phyloP scores from a whole-genome alignment of 805 yeast species.

The Ogataea nitratoaversa region DNA sequence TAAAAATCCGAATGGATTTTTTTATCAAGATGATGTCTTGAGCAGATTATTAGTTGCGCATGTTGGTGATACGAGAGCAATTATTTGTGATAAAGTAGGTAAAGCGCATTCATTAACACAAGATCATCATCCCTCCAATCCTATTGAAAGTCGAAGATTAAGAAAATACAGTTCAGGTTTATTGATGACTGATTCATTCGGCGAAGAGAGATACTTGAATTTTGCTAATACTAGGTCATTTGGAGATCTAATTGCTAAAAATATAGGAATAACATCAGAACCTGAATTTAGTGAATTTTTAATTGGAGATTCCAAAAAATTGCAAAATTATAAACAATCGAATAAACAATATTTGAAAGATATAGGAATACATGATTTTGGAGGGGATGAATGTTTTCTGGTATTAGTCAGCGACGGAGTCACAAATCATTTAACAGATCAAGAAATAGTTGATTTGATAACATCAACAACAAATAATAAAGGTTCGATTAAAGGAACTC shows the following conservation, averaged over 20 bases:
- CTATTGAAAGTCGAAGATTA: slow-evolving; percentile 70
- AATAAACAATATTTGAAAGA: slow-evolving; percentile 17
- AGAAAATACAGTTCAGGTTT: slow-evolving; percentile 58
- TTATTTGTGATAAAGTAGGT: slow-evolving; percentile 79
- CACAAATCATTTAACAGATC: slow-evolving; percentile 75
- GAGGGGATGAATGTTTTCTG: slow-evolving; percentile 87
- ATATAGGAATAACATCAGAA: slow-evolving; percentile 84
- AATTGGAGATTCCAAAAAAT: slow-evolving; percentile 53
- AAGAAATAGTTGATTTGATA: slow-evolving; percentile 84
- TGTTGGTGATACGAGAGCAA: slow-evolving; percentile 87
- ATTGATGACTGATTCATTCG: slow-evolving; percentile 84
- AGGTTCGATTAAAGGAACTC: slow-evolving; percentile 71
- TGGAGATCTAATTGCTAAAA: slow-evolving; percentile 81
- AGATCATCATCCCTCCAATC: slow-evolving; percentile 84
- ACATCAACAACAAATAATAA: slow-evolving; percentile 60
- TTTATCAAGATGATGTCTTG: slow-evolving; percentile 63
- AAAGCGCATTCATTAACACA: slow-evolving; percentile 73
- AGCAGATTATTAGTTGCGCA: slow-evolving; percentile 77
- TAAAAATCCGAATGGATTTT: slow-evolving; percentile 34
- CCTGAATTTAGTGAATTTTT: slow-evolving; percentile 76
- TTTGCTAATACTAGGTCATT: slow-evolving; percentile 92
- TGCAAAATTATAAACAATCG: slow-evolving; percentile 30
- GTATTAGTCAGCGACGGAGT: slow-evolving; percentile 85
- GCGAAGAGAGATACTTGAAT: slow-evolving; percentile 75
- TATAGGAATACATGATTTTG: slow-evolving; percentile 38